Evolutionary conservation across 768 basidiomycete genomes (phyloP).

Genomic region (Hericium alpestre): DNA sequence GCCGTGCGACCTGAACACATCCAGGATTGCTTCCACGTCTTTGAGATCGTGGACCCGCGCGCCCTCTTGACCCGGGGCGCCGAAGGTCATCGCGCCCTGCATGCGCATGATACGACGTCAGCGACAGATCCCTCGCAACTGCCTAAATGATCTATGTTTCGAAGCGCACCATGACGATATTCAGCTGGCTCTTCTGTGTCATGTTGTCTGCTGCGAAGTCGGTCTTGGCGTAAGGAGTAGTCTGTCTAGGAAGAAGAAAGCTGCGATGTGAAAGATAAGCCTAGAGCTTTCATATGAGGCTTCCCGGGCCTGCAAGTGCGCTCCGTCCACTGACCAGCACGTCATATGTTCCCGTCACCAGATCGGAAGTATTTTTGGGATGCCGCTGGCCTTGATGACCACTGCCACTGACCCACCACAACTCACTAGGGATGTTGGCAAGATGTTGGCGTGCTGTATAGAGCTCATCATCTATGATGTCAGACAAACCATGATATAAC

Average conservation of each 20-base stretch:
- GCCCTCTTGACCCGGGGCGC: constrained; percentile 34
- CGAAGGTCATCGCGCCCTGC: constrained; percentile 48
- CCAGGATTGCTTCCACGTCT: constrained; percentile 41
- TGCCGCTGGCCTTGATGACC: too few species aligned
- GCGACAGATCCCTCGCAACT: too few species aligned
- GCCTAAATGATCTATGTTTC: not conserved
- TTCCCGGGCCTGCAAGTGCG: not conserved
- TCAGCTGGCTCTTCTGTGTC: not conserved
- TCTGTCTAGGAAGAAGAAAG: not conserved
- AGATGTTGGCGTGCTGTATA: too few species aligned
- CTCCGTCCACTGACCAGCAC: not conserved
- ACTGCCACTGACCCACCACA: too few species aligned
- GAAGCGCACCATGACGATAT: not conserved
- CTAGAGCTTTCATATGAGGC: not conserved
- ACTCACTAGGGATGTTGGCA: too few species aligned
- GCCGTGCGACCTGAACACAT: constrained; percentile 43
- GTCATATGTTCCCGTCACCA: not conserved
- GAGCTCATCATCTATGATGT: too few species aligned
- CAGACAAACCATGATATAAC: too few species aligned
- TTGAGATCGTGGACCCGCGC: constrained; percentile 39
- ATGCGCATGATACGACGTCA: not conserved
- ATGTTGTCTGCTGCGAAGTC: not conserved
- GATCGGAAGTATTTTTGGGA: not conserved
- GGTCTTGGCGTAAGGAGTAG: too few species aligned
- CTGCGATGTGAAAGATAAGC: not conserved